Percentiles rank a stretch among this genome's conserved stretches.
phyloP scores from a whole-genome alignment of 2,329 filamentous ascomycete genomes.

The Alternaria dauci region DNA sequence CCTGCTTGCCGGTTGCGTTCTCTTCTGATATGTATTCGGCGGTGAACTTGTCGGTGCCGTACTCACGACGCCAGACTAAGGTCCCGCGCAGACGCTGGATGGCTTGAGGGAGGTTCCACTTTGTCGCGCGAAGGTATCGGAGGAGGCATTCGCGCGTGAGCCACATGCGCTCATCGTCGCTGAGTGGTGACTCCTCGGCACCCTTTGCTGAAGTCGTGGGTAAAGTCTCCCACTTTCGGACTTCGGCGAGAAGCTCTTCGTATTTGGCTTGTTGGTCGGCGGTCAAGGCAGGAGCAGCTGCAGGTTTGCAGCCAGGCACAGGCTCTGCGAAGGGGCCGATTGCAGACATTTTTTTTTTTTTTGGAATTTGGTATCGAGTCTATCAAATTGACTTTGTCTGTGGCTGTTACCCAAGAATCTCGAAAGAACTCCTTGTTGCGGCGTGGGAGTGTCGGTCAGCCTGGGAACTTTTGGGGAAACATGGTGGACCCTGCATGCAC shows the following conservation, averaged over 20 bases:
- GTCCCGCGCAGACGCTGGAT: slow-evolving; percentile 82
- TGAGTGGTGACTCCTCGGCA: slow-evolving; percentile 68
- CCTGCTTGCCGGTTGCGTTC: slow-evolving; percentile 96
- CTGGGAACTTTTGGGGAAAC: slow-evolving; percentile 22
- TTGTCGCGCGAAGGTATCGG: slow-evolving; percentile 91
- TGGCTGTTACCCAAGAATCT: not conserved
- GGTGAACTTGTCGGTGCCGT: slow-evolving; percentile 77
- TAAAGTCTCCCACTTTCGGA: slow-evolving; percentile 74
- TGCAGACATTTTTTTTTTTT: slow-evolving; percentile 38
- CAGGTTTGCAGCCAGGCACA: slow-evolving; percentile 64
- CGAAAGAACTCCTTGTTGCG: not conserved
- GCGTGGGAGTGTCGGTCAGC: slow-evolving; percentile 4
- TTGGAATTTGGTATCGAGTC: not conserved
- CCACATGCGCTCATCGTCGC: slow-evolving; percentile 85
- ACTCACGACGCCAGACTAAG: slow-evolving; percentile 88
- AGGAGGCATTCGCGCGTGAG: slow-evolving; percentile 91
- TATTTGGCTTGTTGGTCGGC: slow-evolving; percentile 85
- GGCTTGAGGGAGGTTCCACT: slow-evolving; percentile 79
- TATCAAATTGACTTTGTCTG: not conserved
- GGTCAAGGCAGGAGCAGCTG: slow-evolving; percentile 68
- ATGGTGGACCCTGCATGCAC: slow-evolving; percentile 27
- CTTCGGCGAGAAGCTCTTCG: slow-evolving; percentile 74
- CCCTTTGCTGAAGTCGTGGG: slow-evolving; percentile 69
- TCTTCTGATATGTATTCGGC: slow-evolving; percentile 90
- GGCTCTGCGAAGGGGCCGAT: slow-evolving; percentile 47